Evolutionary conservation across 352 stramenopile genomes (phyloP).

Genomic region (Pythium aristosporum): DNA sequence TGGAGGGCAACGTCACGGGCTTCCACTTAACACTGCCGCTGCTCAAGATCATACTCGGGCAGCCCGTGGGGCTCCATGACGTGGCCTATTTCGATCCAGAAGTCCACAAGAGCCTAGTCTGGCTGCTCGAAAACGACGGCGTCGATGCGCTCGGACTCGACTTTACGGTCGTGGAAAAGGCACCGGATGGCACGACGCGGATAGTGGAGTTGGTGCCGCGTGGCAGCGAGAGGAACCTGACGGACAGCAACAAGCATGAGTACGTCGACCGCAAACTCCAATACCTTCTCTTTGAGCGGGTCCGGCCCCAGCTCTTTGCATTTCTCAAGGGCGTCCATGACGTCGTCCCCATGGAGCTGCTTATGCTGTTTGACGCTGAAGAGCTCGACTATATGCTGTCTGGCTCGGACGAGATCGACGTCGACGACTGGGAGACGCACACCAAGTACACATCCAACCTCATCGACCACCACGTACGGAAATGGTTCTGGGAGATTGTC

Average conservation of each 20-base stretch:
- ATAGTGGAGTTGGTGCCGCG: conserved; percentile 58
- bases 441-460: conserved; percentile 37
- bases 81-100: conserved; percentile 84
- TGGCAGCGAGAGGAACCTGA: conserved; percentile 80
- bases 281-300: conserved; percentile 92
- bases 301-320: conserved; percentile 85
- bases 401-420: conserved; percentile 88
- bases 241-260: conserved; percentile 93
- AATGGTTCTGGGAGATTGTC: conserved; percentile 44
- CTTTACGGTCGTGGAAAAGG: conserved; percentile 51
- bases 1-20: conserved; percentile 93
- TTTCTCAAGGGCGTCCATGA: conserved; percentile 97
- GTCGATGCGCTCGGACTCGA: conserved; percentile 59
- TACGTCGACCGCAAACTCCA: conserved; percentile 93
- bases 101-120: conserved; percentile 58
- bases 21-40: conserved; percentile 94
- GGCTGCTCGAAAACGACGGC: conserved; percentile 61
- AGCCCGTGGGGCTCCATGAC: conserved; percentile 93
- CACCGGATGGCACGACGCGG: conserved; percentile 18
- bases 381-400: conserved; percentile 93
- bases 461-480: conserved; percentile 7
- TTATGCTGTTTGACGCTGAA: conserved; percentile 93
- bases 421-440: conserved; percentile 89
- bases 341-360: conserved; percentile 86
- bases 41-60: conserved; percentile 97